Evolutionary conservation across 257 asterid species (phyloP).

Genomic region (Solanum lignicaule): DNA sequence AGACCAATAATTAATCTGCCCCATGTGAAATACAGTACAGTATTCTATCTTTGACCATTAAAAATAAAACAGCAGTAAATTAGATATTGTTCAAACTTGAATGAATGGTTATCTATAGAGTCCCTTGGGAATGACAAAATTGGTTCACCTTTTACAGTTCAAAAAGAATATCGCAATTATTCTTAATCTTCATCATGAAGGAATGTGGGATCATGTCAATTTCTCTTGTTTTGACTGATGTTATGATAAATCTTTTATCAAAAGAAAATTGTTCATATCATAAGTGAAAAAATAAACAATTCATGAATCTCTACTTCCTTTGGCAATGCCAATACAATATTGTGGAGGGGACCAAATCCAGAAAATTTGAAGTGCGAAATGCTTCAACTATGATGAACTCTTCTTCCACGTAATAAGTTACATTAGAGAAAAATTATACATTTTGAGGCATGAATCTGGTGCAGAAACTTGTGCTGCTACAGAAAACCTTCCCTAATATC

Average conservation of each 20-base stretch:
- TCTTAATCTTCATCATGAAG: background rate
- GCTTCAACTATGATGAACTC: background rate
- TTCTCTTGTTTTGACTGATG: background rate
- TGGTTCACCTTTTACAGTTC: background rate
- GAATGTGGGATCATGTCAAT: background rate
- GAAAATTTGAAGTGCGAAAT: background rate
- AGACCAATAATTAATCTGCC: too few relatives aligned
- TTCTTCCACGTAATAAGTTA: background rate
- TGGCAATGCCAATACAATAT: background rate
- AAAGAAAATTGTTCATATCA: background rate
- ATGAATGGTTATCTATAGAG: background rate
- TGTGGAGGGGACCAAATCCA: background rate
- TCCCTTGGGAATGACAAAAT: background rate
- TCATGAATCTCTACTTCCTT: background rate
- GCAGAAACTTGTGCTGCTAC: background rate
- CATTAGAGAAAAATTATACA: background rate
- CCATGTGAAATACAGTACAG: too few relatives aligned
- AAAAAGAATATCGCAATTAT: background rate
- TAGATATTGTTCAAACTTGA: background rate
- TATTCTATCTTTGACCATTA: background rate
- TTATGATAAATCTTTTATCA: background rate
- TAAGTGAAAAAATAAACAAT: background rate
- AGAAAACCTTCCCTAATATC: constrained; percentile 31
- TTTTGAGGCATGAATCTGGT: background rate
- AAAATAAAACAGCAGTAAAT: background rate